Percentiles rank a stretch among this genome's conserved stretches.
Evolutionary conservation across 139 green algal species (phyloP).

Genomic region (Cymbomonas tetramitiformis): DNA sequence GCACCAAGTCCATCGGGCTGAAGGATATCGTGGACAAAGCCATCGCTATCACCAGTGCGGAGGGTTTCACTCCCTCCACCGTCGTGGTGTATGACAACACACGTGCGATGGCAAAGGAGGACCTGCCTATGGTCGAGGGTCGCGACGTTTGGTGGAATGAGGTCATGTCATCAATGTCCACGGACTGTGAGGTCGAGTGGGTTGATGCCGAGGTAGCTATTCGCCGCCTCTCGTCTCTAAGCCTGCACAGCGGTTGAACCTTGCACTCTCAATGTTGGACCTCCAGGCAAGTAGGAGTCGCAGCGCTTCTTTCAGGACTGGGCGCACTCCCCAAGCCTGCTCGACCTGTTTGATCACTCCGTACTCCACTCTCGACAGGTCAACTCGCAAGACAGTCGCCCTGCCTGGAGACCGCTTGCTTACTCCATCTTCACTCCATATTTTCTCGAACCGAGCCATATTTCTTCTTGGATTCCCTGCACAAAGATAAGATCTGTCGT

Average conservation of each 20-base stretch:
- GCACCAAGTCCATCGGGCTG: slow-evolving; percentile 62
- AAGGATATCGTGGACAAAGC: slow-evolving; percentile 73
- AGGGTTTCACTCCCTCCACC: not conserved
- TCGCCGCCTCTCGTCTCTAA: too few species aligned
- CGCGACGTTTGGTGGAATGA: slow-evolving; percentile 70
- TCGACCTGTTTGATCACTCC: too few species aligned
- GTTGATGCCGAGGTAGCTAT: slow-evolving; percentile 29
- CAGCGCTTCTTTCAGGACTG: too few species aligned
- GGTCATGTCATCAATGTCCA: slow-evolving; percentile 32
- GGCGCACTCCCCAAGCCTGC: too few species aligned
- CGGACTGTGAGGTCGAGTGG: slow-evolving; percentile 30
- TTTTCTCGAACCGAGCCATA: too few species aligned
- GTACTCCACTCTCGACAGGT: not conserved
- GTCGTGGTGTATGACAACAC: slow-evolving; percentile 57
- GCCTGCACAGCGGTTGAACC: too few species aligned
- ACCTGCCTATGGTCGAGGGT: slow-evolving; percentile 31
- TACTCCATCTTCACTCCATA: too few species aligned
- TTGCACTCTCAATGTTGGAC: too few species aligned
- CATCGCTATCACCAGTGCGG: slow-evolving; percentile 9
- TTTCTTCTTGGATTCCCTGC: too few species aligned
- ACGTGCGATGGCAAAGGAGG: slow-evolving; percentile 27
- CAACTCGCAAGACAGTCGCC: not conserved
- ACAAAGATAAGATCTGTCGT: too few species aligned
- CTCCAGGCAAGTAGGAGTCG: too few species aligned
- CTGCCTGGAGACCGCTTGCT: too few species aligned